Percentiles rank a stretch among this genome's conserved stretches.
phyloP scores from a whole-genome alignment of 106 monocot species.

The Amphibolis antarctica region DNA sequence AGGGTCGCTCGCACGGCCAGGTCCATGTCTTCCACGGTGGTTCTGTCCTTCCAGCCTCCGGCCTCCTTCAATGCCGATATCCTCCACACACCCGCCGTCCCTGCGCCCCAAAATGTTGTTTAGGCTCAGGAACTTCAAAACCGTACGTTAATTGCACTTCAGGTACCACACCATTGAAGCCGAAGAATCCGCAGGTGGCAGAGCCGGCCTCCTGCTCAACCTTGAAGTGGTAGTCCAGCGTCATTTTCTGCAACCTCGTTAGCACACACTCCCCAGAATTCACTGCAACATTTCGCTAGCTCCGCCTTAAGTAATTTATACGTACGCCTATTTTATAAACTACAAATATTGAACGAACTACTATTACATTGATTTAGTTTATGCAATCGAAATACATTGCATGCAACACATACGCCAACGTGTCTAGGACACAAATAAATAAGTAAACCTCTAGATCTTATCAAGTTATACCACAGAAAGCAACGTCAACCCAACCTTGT shows the following conservation, averaged over 20 bases:
- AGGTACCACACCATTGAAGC: slow-evolving; percentile 7
- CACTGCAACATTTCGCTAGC: slow-evolving; percentile 71
- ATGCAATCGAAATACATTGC: too few species aligned
- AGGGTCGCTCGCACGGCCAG: slow-evolving; percentile 60
- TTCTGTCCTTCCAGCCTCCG: slow-evolving; percentile 79
- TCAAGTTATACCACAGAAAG: too few species aligned
- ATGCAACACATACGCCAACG: too few species aligned
- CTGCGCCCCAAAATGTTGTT: too few species aligned
- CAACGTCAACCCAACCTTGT: too few species aligned
- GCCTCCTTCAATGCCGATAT: slow-evolving; percentile 51
- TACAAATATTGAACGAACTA: too few species aligned
- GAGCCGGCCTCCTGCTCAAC: slow-evolving; percentile 17
- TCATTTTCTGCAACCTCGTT: slow-evolving; percentile 15
- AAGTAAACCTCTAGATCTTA: too few species aligned
- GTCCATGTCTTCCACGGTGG: slow-evolving; percentile 85
- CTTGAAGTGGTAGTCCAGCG: slow-evolving; percentile 25
- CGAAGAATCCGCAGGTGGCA: slow-evolving; percentile 7
- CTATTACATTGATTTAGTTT: too few species aligned
- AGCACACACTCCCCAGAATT: slow-evolving; percentile 9
- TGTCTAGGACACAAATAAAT: too few species aligned
- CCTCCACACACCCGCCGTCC: too few species aligned
- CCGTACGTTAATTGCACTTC: too few species aligned
- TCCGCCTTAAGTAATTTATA: slow-evolving; percentile 52
- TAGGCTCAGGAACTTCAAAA: too few species aligned
- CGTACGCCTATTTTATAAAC: slow-evolving; percentile 10